Percentiles rank a stretch among this genome's conserved stretches.
phyloP scores from a whole-genome alignment of 345 rosid genomes.

The Melaleuca quinquenervia region DNA sequence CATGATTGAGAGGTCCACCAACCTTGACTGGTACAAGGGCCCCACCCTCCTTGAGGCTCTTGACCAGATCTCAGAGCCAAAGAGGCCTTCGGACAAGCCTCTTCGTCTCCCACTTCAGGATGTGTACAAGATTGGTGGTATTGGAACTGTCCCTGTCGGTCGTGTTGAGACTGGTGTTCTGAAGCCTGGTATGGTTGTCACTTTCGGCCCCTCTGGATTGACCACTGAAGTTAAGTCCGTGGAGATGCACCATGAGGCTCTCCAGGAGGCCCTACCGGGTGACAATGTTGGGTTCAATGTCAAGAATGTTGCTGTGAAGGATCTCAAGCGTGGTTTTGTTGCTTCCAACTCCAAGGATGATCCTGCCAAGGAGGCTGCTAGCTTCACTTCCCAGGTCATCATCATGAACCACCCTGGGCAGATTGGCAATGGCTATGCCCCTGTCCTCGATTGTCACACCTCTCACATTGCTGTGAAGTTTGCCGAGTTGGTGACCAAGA shows the following conservation, averaged over 20 bases:
- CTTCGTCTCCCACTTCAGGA: constrained; percentile 82
- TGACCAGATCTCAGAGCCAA: constrained; percentile 50
- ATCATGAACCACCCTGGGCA: constrained; percentile 30
- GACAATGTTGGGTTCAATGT: constrained; percentile 33
- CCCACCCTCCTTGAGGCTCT: constrained; percentile 69
- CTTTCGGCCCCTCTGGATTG: constrained; percentile 56
- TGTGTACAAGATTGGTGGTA: constrained; percentile 81
- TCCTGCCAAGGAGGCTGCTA: constrained; percentile 23
- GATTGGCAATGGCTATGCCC: constrained; percentile 16
- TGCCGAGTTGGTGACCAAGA: constrained; percentile 19
- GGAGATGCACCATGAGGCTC: constrained; percentile 15
- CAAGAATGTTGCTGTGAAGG: constrained; percentile 33
- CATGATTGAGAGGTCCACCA: constrained; percentile 75
- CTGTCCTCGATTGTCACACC: constrained; percentile 14
- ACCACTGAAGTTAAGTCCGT: constrained; percentile 17
- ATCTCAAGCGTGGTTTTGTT: constrained; percentile 28
- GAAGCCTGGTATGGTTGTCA: constrained; percentile 72
- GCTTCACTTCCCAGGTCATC: constrained; percentile 22
- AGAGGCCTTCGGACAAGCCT: constrained; percentile 86
- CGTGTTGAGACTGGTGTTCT: constrained; percentile 63
- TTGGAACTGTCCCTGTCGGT: constrained; percentile 75
- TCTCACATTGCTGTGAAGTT: constrained; percentile 21
- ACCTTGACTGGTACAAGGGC: constrained; percentile 75
- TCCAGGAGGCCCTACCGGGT: constrained; percentile 12
- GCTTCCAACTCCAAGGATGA: constrained; percentile 31